Base-by-base conservation (phyloP, 1,284 basidiomycete genomes). In the Lignosus rhinocerotis region DNA sequence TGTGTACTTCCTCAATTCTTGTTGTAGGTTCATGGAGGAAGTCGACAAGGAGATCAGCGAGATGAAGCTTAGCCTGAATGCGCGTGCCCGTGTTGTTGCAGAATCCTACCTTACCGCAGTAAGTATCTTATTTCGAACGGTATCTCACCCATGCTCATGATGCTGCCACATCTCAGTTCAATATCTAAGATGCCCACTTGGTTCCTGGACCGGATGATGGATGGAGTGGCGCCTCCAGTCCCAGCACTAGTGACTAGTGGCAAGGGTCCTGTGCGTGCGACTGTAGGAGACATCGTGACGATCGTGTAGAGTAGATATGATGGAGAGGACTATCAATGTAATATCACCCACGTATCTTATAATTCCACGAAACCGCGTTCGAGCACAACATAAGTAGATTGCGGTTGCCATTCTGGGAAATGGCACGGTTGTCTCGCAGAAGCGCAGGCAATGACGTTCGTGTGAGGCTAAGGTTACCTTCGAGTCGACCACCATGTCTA, bases 1-100 rank as follows among this genome's bases (percentile, higher is more conserved):
- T 16, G 42, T 30, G 16, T 6, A 12, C n/a, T 12, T 55, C 2
- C 32, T 19, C 46, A 9, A 64, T 41, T 6, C 7, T 7, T 45
- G 7, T 47, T 41, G 14, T 63, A 93, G 91, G 72, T 98, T 98
- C 73, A 98, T 98, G 96, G 95, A 98, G 72, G 95, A 98, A 69
- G 95, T 98, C 3, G 93, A 94, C 72, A 92, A 89, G 73, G 92
- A 93, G 72, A 94, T 94, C 70, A 93, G 90, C 61, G 89, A 92
- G 72, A 93, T 94, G 90, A 93, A 93, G 70, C 83, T 94, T 8
- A 90, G 90, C 67, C 80, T 99, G 60, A 99, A 99, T 70, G 95
- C 96, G 32, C 85, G 97, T 58, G 96, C 97, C 1, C 92, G 97
- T 75, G 98, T 93, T 59, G 96, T 99, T 31, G 97, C 97, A 34